Base-by-base conservation (phyloP, 805 yeast species). In the Nakazawaea populi region DNA sequence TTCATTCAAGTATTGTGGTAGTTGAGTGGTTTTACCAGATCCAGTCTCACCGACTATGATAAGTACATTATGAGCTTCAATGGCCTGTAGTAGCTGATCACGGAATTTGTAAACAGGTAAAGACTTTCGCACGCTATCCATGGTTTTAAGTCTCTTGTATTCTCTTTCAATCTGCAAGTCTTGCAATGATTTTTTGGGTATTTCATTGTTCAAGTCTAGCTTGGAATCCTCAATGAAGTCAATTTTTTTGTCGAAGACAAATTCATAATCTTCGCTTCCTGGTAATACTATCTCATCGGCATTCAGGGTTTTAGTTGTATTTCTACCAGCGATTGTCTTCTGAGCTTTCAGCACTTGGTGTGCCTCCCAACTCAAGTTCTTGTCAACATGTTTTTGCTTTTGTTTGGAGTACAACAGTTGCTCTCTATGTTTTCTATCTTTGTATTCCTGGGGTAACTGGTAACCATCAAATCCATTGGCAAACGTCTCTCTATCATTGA, bases 11-110 rank as follows among this genome's bases (percentile, higher is more conserved):
- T 83, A 91, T 60, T 91, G 97, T 0, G 97, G 97, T 8, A 91
- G 64, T 64, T 91, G 97, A 0, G 97, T 91, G 0, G 97, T 91
- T 61, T 91, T 91, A 60, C 97, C 97, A 0, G 97, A 90, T 43
- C 97, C 99, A 0, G 99, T 92, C 63, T 92, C 97, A 54, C 98
- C 98, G 52, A 90, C 87, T 7, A 92, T 79, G 5, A 92, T 77
- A n/a, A 83, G 69, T 0, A 91, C 89, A 61, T 88, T 96, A 57
- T 85, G 75, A 30, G 76, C 69, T 28, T 66, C 63, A 8, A 91
- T 75, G 0, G 88, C 83, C 0, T 73, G 70, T 32, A 91, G 64
- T 14, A 91, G 74, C 35, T 79, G 74, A 2, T 76, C 70, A 44
- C 91, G 70, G 58, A 78, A 85, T 47, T 74, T 68, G 58, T 73